Base-by-base conservation (phyloP, 345 rosid species). In the Euphorbia peplus region DNA sequence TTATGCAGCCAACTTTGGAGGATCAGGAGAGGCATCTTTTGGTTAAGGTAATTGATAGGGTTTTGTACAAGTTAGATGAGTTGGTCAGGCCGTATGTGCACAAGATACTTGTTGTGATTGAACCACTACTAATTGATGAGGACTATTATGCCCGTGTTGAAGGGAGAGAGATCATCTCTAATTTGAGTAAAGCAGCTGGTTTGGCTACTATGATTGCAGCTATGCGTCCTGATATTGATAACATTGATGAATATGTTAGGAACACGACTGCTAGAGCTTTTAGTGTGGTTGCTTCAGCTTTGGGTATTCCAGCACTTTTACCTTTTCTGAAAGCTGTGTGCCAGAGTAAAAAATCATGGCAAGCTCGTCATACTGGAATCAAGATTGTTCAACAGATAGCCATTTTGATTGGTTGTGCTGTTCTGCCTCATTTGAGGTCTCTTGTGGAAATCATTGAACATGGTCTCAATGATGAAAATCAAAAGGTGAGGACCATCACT, bases 191-290 rank as follows among this genome's bases (percentile, higher is more conserved):
- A 81, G 98, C 99, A 35, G 99, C 98, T 56, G 99, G 98, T 68
- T 83, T 95, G 85, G 98, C 99, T 25, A 92, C 99, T 54, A 95
- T 95, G 99, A 92, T 95, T 81, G 99, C 99, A 76, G 99, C 98
- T 47, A 95, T 92, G 99, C 96, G 98, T 75, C 99, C 99, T 1
- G 99, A 95, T 81, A 95, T 95, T 74, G 99, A 95, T 69, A 90
- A 95, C 71, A 90, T 87, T 14, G 99, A 95, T 86, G 99, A 92
- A 72, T 95, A 95, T 74, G 99, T 95, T 66, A 86, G 99, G 80
- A 95, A 95, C 82, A 92, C 99, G 8, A 95, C 99, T 73, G 99
- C 99, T 0, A 88, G 99, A 75, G 99, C 99, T 68, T 95, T 95
- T 79, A 95, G 99, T 88, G 99, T 95, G 56, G 99, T 95, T 54